Evolutionary conservation across 2,329 filamentous ascomycete genomes (phyloP).

Genomic region (Blumeria graminis): DNA sequence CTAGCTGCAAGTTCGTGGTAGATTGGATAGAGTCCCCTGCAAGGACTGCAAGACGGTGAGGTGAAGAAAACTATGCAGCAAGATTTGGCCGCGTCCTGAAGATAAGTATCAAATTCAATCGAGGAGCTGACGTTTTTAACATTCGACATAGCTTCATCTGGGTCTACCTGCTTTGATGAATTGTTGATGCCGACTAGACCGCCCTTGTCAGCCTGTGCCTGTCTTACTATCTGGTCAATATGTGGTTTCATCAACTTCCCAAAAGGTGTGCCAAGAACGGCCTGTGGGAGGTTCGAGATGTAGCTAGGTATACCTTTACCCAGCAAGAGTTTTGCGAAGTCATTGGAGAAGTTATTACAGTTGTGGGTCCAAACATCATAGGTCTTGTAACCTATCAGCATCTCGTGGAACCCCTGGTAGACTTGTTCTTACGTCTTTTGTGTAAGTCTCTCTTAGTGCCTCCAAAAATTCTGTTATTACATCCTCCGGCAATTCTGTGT

Average conservation of each 20-base stretch:
- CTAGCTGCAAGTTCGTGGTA: slow-evolving; percentile 64
- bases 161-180: slow-evolving; percentile 5
- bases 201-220: slow-evolving; percentile 27
- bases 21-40: slow-evolving; percentile 57
- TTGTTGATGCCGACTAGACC: slow-evolving; percentile 13
- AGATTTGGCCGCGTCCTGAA: slow-evolving; percentile 34
- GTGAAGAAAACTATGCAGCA: slow-evolving; percentile 83
- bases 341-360: slow-evolving; percentile 94
- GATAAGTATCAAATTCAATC: slow-evolving; percentile 32
- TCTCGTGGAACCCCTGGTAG: neutral
- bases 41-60: slow-evolving; percentile 63
- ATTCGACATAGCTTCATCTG: slow-evolving; percentile 16
- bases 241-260: slow-evolving; percentile 72
- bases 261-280: slow-evolving; percentile 65
- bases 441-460: slow-evolving; percentile 62
- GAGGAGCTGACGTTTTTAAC: slow-evolving; percentile 39
- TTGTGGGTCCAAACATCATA: slow-evolving; percentile 85
- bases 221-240: slow-evolving; percentile 34
- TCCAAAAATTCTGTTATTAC: slow-evolving; percentile 72
- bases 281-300: slow-evolving; percentile 64
- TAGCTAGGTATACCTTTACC: slow-evolving; percentile 73
- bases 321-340: slow-evolving; percentile 70
- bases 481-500: slow-evolving; percentile 54
- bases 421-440: slow-evolving; percentile 33
- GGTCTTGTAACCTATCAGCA: slow-evolving; percentile 23